Conservation (phyloP, 176 grass and related monocot genomes). For the Juncus inflexus region DNA sequence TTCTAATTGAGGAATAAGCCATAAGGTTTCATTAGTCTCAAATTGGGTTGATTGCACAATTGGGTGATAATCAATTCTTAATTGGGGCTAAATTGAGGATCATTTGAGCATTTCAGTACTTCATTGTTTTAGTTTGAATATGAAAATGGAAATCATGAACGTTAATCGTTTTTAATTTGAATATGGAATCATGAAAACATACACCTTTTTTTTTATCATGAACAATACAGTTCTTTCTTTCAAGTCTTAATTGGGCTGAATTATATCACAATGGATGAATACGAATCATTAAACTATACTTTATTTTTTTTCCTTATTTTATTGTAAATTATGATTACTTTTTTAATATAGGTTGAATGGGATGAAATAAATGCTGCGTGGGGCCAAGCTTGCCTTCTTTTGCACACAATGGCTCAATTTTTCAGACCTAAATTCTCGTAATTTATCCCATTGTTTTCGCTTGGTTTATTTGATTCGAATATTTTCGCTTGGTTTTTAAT, state of each 20-base stretch:
- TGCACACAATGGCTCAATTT: slow-evolving; percentile 92
- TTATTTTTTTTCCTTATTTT: neutral
- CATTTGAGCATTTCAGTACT: neutral
- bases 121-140: slow-evolving; percentile 7
- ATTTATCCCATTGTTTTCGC: too few species aligned
- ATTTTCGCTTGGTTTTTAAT: too few species aligned
- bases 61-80: neutral
- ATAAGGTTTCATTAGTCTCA: neutral
- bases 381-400: slow-evolving; percentile 93
- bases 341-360: slow-evolving; percentile 71
- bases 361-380: slow-evolving; percentile 99
- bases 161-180: slow-evolving; percentile 7
- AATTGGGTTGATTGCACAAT: neutral
- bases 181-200: too few species aligned
- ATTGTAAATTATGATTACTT: too few species aligned
- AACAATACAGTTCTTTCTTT: too few species aligned
- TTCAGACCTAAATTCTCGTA: slow-evolving; percentile 80
- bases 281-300: too few species aligned
- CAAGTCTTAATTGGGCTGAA: too few species aligned
- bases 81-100: neutral
- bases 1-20: slow-evolving; percentile 3
- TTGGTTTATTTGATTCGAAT: too few species aligned
- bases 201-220: too few species aligned
- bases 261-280: too few species aligned
- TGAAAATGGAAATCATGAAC: neutral